Conservation (phyloP, 2,329 filamentous ascomycete species). For the Orbilia oligospora region DNA sequence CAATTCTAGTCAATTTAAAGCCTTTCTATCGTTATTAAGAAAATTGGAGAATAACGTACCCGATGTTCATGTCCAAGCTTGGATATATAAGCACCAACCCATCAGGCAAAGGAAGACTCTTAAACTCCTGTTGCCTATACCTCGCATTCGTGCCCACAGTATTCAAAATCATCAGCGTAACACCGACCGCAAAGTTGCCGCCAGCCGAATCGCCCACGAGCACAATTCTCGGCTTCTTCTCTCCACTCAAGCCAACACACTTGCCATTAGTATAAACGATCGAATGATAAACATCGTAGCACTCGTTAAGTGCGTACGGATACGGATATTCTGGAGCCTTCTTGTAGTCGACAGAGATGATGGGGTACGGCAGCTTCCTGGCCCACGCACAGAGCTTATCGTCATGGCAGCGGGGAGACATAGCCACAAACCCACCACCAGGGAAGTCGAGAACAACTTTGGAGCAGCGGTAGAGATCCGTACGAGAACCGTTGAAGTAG, state of each 20-base stretch:
- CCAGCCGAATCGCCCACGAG: constrained; percentile 86
- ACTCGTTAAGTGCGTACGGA: constrained; percentile 87
- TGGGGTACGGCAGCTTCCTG: constrained; percentile 81
- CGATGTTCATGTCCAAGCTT: constrained; percentile 94
- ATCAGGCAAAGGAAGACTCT: constrained; percentile 78
- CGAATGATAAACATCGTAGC: constrained; percentile 85
- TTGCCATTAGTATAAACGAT: constrained; percentile 80
- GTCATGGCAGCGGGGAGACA: constrained; percentile 94
- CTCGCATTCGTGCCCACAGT: constrained; percentile 59
- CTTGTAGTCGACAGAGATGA: constrained; percentile 91
- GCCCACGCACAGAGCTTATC: constrained; percentile 96
- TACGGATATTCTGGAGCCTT: constrained; percentile 89
- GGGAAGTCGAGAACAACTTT: constrained; percentile 90
- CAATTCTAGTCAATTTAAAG: not conserved
- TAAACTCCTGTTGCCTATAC: constrained; percentile 56
- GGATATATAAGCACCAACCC: constrained; percentile 91
- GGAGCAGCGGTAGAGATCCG: constrained; percentile 80
- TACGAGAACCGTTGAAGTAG: constrained; percentile 90
- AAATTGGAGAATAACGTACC: constrained; percentile 65
- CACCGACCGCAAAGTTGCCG: constrained; percentile 83
- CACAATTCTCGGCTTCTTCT: constrained; percentile 76
- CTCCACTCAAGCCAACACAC: constrained; percentile 81
- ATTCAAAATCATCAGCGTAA: constrained; percentile 90
- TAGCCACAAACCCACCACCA: constrained; percentile 94
- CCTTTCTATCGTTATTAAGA: not conserved